phyloP scores from a whole-genome alignment of 139 green algal species.

The Chlorella sorokiniana region DNA sequence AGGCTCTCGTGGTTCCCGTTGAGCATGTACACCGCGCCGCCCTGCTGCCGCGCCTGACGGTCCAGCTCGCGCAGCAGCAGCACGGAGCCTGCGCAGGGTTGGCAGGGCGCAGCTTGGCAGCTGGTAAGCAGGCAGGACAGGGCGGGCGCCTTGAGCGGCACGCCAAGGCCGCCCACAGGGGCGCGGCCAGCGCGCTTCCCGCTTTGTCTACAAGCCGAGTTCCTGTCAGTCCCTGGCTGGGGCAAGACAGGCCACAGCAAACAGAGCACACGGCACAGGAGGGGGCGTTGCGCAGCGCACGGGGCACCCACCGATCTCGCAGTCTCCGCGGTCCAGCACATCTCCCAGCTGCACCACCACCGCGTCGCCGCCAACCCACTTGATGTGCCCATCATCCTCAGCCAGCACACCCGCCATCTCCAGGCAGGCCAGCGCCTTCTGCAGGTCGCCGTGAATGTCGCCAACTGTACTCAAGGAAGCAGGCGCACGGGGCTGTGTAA shows the following conservation, averaged over 20 bases:
- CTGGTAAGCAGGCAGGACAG: no score
- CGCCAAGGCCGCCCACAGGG: no score
- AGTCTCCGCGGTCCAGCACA: constrained; percentile 88
- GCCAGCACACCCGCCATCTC: constrained; percentile 71
- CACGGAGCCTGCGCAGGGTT: constrained; percentile 79
- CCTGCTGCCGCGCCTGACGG: constrained; percentile 70
- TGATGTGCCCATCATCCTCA: constrained; percentile 45
- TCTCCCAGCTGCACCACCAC: constrained; percentile 92
- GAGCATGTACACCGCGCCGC: constrained; percentile 89
- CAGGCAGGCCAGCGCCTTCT: constrained; percentile 79
- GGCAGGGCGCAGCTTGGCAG: no score
- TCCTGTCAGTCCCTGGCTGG: no score
- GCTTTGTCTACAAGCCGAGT: no score
- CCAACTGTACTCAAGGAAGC: constrained; percentile 67
- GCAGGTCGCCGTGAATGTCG: constrained; percentile 90
- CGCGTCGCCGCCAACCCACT: constrained; percentile 83
- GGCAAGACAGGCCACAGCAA: no score
- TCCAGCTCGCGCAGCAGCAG: constrained; percentile 84
- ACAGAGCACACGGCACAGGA: no score
- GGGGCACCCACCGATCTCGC: constrained; percentile 80
- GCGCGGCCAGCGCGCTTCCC: no score
- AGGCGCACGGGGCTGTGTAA: background rate
- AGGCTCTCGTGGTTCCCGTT: constrained; percentile 95
- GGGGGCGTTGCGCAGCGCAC: background rate
- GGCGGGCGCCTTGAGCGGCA: no score